phyloP scores from a whole-genome alignment of 495 filamentous ascomycete genomes.

The Cladorrhinum samala region DNA sequence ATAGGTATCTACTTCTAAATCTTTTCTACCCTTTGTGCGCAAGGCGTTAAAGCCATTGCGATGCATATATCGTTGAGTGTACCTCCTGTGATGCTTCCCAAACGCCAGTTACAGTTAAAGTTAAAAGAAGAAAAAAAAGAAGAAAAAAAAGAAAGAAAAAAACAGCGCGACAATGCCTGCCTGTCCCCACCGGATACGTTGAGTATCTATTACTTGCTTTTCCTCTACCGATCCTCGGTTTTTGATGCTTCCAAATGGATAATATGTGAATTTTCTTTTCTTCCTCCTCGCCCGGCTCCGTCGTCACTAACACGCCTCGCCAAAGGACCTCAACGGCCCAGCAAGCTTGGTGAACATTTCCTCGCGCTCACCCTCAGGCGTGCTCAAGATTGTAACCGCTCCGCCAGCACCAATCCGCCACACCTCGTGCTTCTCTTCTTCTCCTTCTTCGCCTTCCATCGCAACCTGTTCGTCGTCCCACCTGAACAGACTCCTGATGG shows the following conservation, averaged over 20 bases:
- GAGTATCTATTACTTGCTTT: too few relatives aligned
- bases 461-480: slow-evolving; percentile 49
- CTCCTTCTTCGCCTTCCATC: slow-evolving; percentile 13
- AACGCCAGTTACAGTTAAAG: too few relatives aligned
- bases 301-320: slow-evolving; percentile 20
- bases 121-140: too few relatives aligned
- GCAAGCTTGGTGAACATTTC: slow-evolving; percentile 84
- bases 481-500: slow-evolving; percentile 73
- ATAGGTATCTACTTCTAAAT: too few relatives aligned
- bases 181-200: neutral
- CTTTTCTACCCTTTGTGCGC: too few relatives aligned
- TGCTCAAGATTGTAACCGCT: slow-evolving; percentile 77
- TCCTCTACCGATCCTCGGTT: neutral
- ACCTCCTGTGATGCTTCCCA: too few relatives aligned
- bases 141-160: neutral
- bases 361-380: slow-evolving; percentile 71
- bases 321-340: slow-evolving; percentile 56
- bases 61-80: too few relatives aligned
- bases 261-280: neutral
- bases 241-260: neutral
- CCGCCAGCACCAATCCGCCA: slow-evolving; percentile 89
- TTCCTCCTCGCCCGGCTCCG: neutral
- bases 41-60: too few relatives aligned
- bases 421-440: slow-evolving; percentile 35
- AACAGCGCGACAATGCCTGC: too few relatives aligned